A percentile compares a stretch with the other conserved stretches of the same genome.
These are phyloP conservation scores for Phytophthora pinifolia DNA, from an alignment of 352 stramenopile genomes.

Conservation along the genomic window DNA sequence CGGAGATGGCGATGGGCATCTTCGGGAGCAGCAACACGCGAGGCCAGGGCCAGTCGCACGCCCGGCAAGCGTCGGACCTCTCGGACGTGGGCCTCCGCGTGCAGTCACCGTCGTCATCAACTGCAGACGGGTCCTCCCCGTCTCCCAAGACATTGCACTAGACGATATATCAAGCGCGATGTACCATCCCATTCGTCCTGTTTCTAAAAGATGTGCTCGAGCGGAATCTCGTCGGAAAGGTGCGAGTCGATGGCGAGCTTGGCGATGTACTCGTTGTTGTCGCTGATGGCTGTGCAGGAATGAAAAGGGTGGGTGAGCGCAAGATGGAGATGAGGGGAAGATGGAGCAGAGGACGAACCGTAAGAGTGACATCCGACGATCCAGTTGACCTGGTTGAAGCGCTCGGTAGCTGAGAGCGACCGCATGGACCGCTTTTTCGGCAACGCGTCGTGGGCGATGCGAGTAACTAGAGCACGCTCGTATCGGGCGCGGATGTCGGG, in stretches of 20 bases:
- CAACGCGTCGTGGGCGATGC: constrained; percentile 14
- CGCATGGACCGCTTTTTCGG: constrained; percentile 25
- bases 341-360: constrained; percentile 32
- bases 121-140: constrained; percentile 56
- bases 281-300: constrained; percentile 50
- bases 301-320: neutral
- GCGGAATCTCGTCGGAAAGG: constrained; percentile 54
- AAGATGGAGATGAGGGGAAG: neutral
- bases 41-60: constrained; percentile 11
- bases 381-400: constrained; percentile 53
- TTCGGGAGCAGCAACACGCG: constrained; percentile 35
- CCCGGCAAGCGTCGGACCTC: constrained; percentile 33
- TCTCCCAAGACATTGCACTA: constrained; percentile 39
- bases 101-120: constrained; percentile 52
- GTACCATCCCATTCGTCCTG: constrained; percentile 29
- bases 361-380: constrained; percentile 79
- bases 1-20: constrained; percentile 64
- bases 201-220: constrained; percentile 65
- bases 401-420: constrained; percentile 44
- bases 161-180: constrained; percentile 12
- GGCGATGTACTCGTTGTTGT: constrained; percentile 84
- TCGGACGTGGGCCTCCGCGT: constrained; percentile 32
- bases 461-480: constrained; percentile 40
- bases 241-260: constrained; percentile 78
- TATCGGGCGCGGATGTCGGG: constrained; percentile 48